A percentile compares a stretch with the other conserved stretches of the same genome.
Evolutionary conservation across 805 yeast genomes (phyloP).

Genomic region (Wickerhamomyces bisporus): DNA sequence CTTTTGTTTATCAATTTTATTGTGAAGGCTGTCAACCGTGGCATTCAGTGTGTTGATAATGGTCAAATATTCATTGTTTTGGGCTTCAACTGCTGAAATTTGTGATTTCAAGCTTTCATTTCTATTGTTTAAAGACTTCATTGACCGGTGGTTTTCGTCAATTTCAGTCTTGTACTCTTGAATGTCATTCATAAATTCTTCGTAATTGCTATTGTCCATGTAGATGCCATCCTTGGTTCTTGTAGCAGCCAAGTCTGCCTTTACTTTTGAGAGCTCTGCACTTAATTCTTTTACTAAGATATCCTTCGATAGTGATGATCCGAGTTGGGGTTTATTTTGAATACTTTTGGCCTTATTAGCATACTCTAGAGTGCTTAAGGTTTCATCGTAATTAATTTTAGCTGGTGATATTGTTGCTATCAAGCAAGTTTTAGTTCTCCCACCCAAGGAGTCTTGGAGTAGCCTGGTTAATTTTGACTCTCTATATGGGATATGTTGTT

Average conservation of each 20-base stretch:
- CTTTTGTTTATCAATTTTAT: constrained; percentile 26
- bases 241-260: constrained; percentile 57
- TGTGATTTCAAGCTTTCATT: constrained; percentile 25
- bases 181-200: constrained; percentile 41
- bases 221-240: constrained; percentile 61
- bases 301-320: constrained; percentile 49
- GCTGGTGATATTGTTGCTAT: constrained; percentile 90
- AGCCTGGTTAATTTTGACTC: constrained; percentile 75
- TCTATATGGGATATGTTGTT: constrained; percentile 76
- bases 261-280: constrained; percentile 42
- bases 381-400: constrained; percentile 68
- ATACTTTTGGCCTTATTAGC: constrained; percentile 85
- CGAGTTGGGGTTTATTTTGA: constrained; percentile 64
- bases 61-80: constrained; percentile 19
- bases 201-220: constrained; percentile 56
- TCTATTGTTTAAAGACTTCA: constrained; percentile 35
- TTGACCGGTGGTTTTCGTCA: constrained; percentile 39
- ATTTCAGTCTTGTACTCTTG: constrained; percentile 47
- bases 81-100: constrained; percentile 16
- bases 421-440: constrained; percentile 78
- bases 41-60: constrained; percentile 23
- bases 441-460: constrained; percentile 80
- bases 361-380: constrained; percentile 79
- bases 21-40: constrained; percentile 23
- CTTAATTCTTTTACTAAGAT: constrained; percentile 41